phyloP scores from a whole-genome alignment of 2,329 filamentous ascomycete genomes.

The Aureobasidium sp. region DNA sequence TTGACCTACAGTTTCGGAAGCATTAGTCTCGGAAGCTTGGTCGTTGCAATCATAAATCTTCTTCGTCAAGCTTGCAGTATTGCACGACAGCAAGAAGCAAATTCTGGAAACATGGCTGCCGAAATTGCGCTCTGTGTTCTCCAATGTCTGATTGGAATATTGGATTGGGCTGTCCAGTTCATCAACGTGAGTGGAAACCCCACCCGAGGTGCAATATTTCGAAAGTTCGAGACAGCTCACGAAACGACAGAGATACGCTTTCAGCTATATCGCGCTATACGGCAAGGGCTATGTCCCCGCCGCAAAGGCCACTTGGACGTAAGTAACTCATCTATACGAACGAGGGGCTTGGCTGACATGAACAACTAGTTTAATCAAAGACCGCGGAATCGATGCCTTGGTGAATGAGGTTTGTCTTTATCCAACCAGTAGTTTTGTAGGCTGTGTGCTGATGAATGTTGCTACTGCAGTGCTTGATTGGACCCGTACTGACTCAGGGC shows the following conservation, averaged over 20 bases:
- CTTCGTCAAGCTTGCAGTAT: slow-evolving; percentile 73
- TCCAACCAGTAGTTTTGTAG: neutral
- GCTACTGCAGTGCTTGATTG: slow-evolving; percentile 54
- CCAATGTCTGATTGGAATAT: slow-evolving; percentile 63
- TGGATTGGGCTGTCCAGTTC: slow-evolving; percentile 82
- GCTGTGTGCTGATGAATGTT: neutral
- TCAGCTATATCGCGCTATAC: slow-evolving; percentile 86
- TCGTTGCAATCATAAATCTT: slow-evolving; percentile 81
- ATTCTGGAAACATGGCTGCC: slow-evolving; percentile 59
- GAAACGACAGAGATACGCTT: slow-evolving; percentile 52
- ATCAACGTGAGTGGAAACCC: slow-evolving; percentile 48
- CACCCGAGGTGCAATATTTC: slow-evolving; percentile 33
- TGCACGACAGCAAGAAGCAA: slow-evolving; percentile 57
- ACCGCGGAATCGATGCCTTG: slow-evolving; percentile 82
- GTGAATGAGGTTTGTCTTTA: slow-evolving; percentile 54
- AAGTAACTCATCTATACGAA: slow-evolving; percentile 22
- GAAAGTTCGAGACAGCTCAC: slow-evolving; percentile 19
- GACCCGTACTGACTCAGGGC: slow-evolving; percentile 41
- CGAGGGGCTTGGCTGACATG: slow-evolving; percentile 1
- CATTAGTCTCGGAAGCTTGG: slow-evolving; percentile 74
- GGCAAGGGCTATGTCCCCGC: slow-evolving; percentile 79
- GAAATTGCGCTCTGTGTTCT: slow-evolving; percentile 63
- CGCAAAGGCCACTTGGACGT: slow-evolving; percentile 79
- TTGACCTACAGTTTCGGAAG: slow-evolving; percentile 89
- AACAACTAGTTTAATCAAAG: slow-evolving; percentile 62